Base-by-base conservation (phyloP, 2,329 filamentous ascomycete genomes). In the Exophiala calicioides region DNA sequence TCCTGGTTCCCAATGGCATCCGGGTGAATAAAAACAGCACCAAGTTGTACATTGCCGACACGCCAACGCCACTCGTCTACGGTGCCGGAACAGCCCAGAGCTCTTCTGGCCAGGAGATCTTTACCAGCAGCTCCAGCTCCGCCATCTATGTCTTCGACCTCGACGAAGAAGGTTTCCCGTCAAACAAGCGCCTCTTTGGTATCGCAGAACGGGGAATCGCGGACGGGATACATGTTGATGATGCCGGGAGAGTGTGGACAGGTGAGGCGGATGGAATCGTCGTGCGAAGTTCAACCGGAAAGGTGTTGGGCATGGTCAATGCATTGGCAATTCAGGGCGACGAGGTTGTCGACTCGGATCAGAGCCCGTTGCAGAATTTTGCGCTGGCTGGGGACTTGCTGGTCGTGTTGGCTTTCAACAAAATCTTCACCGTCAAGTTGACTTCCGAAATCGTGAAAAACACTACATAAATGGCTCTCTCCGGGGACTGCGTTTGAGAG, bases 161-260 rank as follows among this genome's bases (percentile, higher is more conserved):
- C n/a, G 26, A 26, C 7, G 29, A 21, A 4, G 19, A 19, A 8
- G n/a, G 23, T 1, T 10, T 9, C 5, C 29, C 30, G 2, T 8
- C 18, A 2, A 23, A 20, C 3, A 21, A 24, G 23, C 27, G n/a
- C n/a, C n/a, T 42, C 3, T 34, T 34, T n/a, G 13, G 23, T 5
- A 24, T 34, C n/a, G 16, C 30, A 2, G 7, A n/a, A 6, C 13
- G 12, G 5, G 18, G 19, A 4, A 13, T 33, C 18, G 10, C 39
- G 10, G 39, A 42, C n/a, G 39, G 39, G 5, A 23, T 42, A 4
- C 13, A 33, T 6, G 10, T 42, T n/a, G 39, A 42, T 16, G 30
- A 42, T 12, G 3, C 10, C 2, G 39, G 39, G 3, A 27, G 39
- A 3, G 30, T 42, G 6, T 42, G 39, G 39, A 42, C 39, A 1